Percentiles rank a stretch among this genome's conserved stretches.
These are phyloP conservation scores for Backusella australiensis DNA, from an alignment of 192 early-diverging fungal species.

Conservation along the genomic window DNA sequence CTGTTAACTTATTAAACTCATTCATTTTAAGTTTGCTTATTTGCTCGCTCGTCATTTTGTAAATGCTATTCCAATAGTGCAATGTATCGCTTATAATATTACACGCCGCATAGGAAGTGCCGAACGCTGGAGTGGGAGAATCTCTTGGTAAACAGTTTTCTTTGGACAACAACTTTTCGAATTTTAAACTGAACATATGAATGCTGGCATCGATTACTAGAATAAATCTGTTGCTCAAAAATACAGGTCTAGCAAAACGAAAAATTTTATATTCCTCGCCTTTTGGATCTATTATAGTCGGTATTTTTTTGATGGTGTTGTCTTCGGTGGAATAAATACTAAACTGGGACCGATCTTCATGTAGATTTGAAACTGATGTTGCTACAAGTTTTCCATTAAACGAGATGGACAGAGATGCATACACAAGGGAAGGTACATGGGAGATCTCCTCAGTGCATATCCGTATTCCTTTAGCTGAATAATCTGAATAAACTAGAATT, in stretches of 20 bases:
- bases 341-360: background rate
- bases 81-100: too few species aligned
- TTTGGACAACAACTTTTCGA: background rate
- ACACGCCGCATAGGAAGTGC: too few species aligned
- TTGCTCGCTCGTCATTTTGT: too few species aligned
- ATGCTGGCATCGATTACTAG: background rate
- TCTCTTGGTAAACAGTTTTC: too few species aligned
- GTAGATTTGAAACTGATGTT: background rate
- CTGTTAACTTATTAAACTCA: too few species aligned
- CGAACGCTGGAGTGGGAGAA: too few species aligned
- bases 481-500: background rate
- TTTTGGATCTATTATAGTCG: too few species aligned
- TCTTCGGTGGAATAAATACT: background rate
- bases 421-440: background rate
- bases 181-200: background rate
- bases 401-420: background rate
- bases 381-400: background rate
- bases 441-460: background rate
- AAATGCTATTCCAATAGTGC: too few species aligned
- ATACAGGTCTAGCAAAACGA: background rate
- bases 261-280: background rate
- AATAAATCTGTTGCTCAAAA: background rate
- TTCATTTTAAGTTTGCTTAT: too few species aligned
- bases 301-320: background rate
- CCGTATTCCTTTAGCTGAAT: background rate